Evolutionary conservation across 164 flowering plant species (phyloP).

Genomic region (Tetrastigma voinierianum): DNA sequence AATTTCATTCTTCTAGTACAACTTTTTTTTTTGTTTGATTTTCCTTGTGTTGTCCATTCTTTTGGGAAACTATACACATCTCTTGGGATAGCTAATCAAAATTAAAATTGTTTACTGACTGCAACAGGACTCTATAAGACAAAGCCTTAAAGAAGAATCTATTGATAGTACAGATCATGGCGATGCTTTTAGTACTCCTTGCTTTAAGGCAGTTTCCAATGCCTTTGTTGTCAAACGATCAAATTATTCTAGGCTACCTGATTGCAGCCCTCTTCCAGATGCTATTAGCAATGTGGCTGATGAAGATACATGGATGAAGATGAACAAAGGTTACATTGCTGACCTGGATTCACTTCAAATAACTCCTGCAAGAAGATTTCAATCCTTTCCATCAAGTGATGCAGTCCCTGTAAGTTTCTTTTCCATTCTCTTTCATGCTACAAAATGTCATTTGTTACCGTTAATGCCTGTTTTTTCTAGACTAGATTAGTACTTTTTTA

Average conservation of each 20-base stretch:
- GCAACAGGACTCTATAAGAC: conserved; percentile 33
- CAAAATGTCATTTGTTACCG: neutral
- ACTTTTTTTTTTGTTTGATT: neutral
- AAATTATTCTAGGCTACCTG: conserved; percentile 49
- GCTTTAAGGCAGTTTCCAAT: conserved; percentile 55
- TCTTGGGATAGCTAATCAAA: neutral
- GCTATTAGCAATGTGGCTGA: conserved; percentile 70
- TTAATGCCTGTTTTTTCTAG: neutral
- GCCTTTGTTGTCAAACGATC: conserved; percentile 71
- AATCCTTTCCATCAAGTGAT: conserved; percentile 54
- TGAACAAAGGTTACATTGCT: conserved; percentile 81
- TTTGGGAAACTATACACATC: neutral
- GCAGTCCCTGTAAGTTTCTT: conserved; percentile 49
- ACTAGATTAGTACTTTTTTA: too few species aligned
- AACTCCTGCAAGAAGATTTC: conserved; percentile 71
- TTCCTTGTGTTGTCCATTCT: neutral
- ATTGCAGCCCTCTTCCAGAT: conserved; percentile 83
- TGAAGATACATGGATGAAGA: conserved; percentile 86
- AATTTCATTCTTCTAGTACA: neutral
- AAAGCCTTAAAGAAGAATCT: conserved; percentile 37
- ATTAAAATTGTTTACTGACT: conserved; percentile 7
- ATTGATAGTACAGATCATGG: conserved; percentile 25
- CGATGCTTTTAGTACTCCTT: conserved; percentile 69
- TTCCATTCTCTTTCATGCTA: neutral
- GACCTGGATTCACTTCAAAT: conserved; percentile 77